These are phyloP conservation scores for Jatropha podagrica DNA, from an alignment of 441 rosid genomes.

Conservation along the genomic window DNA sequence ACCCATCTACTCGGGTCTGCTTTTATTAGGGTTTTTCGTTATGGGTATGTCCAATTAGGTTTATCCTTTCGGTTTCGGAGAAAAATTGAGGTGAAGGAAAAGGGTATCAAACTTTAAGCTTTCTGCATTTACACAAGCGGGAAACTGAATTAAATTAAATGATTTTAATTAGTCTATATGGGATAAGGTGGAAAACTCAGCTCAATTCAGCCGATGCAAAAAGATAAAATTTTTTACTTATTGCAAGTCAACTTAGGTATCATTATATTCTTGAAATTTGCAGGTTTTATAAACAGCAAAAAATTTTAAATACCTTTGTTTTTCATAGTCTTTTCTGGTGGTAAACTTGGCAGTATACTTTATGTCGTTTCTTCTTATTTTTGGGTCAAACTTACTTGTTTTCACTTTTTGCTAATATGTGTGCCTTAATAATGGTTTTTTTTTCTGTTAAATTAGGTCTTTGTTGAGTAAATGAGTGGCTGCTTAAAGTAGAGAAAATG, in stretches of 20 bases:
- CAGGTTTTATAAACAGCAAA: background rate
- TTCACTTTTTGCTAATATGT: background rate
- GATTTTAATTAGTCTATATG: background rate
- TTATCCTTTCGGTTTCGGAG: slow-evolving; percentile 16
- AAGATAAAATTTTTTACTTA: background rate
- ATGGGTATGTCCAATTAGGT: slow-evolving; percentile 12
- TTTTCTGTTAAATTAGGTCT: slow-evolving; percentile 36
- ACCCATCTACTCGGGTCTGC: background rate
- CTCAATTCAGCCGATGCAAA: background rate
- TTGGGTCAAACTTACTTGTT: background rate
- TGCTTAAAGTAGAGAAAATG: slow-evolving; percentile 66
- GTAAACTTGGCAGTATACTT: background rate
- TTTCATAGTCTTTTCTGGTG: background rate
- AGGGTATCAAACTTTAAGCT: background rate
- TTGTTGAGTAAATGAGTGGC: slow-evolving; percentile 57
- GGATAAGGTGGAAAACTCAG: background rate
- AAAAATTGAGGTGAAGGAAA: slow-evolving; percentile 7
- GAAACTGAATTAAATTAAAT: background rate
- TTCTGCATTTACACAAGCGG: background rate
- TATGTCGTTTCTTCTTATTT: background rate
- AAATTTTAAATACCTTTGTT: background rate
- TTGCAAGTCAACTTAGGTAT: background rate
- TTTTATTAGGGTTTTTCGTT: slow-evolving; percentile 16
- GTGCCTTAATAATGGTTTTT: slow-evolving; percentile 15
- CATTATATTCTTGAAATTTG: background rate